These are phyloP conservation scores for Brassica nigra DNA, from an alignment of 345 rosid species.

Conservation along the genomic window DNA sequence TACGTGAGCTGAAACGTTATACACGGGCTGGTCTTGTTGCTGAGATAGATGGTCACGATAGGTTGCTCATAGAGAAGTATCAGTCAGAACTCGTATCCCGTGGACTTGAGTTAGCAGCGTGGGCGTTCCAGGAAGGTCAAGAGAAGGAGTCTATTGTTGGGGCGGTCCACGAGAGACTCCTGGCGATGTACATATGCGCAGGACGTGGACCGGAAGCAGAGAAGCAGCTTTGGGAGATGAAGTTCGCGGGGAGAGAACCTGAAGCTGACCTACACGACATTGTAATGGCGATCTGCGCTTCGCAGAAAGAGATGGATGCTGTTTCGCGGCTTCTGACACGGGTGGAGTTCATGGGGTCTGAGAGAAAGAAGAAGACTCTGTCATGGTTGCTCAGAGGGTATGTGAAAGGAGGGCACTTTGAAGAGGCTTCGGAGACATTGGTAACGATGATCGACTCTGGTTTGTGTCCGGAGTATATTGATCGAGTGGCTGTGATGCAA, in stretches of 20 bases:
- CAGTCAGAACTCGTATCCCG: conserved; percentile 70
- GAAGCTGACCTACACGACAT: conserved; percentile 78
- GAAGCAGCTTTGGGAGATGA: conserved; percentile 91
- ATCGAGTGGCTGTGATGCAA: conserved; percentile 87
- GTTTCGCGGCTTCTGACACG: conserved; percentile 63
- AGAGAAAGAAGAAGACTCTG: conserved; percentile 62
- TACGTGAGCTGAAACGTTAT: conserved; percentile 70
- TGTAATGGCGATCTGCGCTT: conserved; percentile 87
- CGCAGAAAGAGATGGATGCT: conserved; percentile 62
- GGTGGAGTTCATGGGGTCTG: conserved; percentile 51
- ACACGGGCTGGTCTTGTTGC: conserved; percentile 60
- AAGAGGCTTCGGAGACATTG: conserved; percentile 73
- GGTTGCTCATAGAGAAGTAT: conserved; percentile 59
- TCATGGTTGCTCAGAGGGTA: conserved; percentile 89
- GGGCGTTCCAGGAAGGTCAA: conserved; percentile 72
- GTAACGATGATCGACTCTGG: conserved; percentile 75
- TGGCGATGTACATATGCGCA: conserved; percentile 88
- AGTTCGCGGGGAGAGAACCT: conserved; percentile 77
- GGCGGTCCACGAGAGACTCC: conserved; percentile 79
- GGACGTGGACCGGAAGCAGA: conserved; percentile 87
- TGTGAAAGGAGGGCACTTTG: conserved; percentile 78
- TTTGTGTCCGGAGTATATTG: conserved; percentile 74
- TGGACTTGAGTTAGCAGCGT: conserved; percentile 60
- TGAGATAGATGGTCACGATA: conserved; percentile 58
- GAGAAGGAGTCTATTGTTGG: conserved; percentile 53